Evolutionary conservation across 306 rosid species (phyloP).

Genomic region (Cotoneaster glaucophyllus): DNA sequence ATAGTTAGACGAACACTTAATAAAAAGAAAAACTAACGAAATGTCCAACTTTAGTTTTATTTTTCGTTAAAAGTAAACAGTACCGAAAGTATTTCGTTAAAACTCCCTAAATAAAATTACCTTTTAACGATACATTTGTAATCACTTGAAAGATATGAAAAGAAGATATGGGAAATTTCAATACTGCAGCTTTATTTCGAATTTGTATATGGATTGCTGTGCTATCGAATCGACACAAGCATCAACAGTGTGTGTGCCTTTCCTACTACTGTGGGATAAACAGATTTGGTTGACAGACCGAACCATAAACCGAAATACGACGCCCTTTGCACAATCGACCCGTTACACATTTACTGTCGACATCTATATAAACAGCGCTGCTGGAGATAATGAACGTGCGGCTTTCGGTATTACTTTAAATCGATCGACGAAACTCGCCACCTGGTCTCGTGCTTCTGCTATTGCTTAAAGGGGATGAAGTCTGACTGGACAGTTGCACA

Average conservation of each 20-base stretch:
- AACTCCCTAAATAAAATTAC: too few relatives aligned
- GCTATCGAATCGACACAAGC: constrained; percentile 7
- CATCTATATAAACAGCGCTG: constrained; percentile 31
- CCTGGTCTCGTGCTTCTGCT: constrained; percentile 59
- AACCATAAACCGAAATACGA: constrained; percentile 17
- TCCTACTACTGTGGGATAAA: constrained; percentile 29
- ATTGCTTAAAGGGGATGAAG: constrained; percentile 43
- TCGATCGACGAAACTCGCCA: constrained; percentile 40
- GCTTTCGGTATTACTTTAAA: constrained; percentile 11
- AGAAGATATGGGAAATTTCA: constrained; percentile 5
- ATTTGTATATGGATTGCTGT: constrained; percentile 16
- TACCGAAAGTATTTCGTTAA: too few relatives aligned
- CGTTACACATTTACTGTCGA: constrained; percentile 13
- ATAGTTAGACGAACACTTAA: too few relatives aligned
- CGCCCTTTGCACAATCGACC: constrained; percentile 36
- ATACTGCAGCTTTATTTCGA: constrained; percentile 35
- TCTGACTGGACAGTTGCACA: constrained; percentile 55
- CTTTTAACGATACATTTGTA: neutral
- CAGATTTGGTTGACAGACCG: constrained; percentile 14
- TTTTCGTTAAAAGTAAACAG: too few relatives aligned
- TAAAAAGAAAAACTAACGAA: neutral
- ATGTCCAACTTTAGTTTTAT: constrained; percentile 38
- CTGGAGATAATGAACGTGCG: constrained; percentile 15
- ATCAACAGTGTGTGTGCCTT: constrained; percentile 19
- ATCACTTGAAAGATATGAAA: constrained; percentile 7